These are phyloP conservation scores for Geranium brycei DNA, from an alignment of 345 rosid species.

Conservation along the genomic window DNA sequence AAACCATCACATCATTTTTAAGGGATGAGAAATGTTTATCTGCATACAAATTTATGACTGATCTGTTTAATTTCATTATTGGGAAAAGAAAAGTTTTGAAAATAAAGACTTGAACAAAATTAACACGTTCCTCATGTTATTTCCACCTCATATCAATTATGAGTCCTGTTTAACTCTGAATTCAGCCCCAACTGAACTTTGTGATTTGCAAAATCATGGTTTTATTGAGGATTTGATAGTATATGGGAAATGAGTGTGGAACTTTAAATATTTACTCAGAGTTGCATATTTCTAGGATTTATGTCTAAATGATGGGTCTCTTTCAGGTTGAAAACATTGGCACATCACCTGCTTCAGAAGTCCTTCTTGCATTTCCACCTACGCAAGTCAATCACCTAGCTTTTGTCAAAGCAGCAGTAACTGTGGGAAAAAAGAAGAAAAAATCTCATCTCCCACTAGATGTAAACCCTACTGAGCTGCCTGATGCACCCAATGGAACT, in stretches of 20 bases:
- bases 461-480: slow-evolving; percentile 49
- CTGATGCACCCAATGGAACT: slow-evolving; percentile 63
- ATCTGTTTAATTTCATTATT: no score
- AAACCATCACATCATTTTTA: background rate
- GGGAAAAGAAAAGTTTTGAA: no score
- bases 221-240: background rate
- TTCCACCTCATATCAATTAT: background rate
- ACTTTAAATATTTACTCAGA: background rate
- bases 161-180: background rate
- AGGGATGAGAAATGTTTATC: background rate
- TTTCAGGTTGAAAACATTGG: slow-evolving; percentile 74
- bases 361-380: slow-evolving; percentile 83
- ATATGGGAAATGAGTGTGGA: background rate
- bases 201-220: background rate
- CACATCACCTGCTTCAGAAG: slow-evolving; percentile 41
- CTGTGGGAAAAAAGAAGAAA: slow-evolving; percentile 67
- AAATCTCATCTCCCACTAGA: slow-evolving; percentile 44
- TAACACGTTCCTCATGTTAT: no score
- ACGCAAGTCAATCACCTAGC: slow-evolving; percentile 57
- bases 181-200: background rate
- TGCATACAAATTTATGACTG: background rate
- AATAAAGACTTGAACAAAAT: no score
- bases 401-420: slow-evolving; percentile 56
- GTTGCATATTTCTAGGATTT: background rate
- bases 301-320: slow-evolving; percentile 4